Percentiles rank a stretch among this genome's conserved stretches.
Conservation (phyloP, 2,329 filamentous ascomycete species). For the Aspergillus japonicus region DNA sequence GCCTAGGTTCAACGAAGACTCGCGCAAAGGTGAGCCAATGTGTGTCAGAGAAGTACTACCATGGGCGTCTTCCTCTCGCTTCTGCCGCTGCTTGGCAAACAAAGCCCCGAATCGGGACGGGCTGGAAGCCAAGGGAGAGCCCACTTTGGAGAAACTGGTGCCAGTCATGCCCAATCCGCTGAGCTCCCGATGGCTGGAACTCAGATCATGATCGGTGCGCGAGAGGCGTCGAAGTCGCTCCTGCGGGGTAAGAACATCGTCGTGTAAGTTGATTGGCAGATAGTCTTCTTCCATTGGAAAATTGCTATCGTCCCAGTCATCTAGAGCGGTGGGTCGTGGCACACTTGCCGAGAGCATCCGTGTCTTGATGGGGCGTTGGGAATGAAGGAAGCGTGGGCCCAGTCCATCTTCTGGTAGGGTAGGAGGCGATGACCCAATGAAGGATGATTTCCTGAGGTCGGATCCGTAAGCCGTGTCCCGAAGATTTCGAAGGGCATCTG, state of each 20-base stretch:
- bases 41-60: constrained; percentile 52
- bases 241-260: constrained; percentile 62
- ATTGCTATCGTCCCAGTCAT: constrained; percentile 60
- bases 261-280: constrained; percentile 68
- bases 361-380: constrained; percentile 61
- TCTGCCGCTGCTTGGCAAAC: constrained; percentile 55
- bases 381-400: constrained; percentile 63
- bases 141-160: constrained; percentile 50
- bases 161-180: constrained; percentile 52
- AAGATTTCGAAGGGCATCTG: constrained; percentile 60
- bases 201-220: constrained; percentile 55
- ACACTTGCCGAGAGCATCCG: constrained; percentile 62
- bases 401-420: constrained; percentile 65
- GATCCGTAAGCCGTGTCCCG: constrained; percentile 67
- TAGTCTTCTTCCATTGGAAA: constrained; percentile 90
- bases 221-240: constrained; percentile 61
- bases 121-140: constrained; percentile 58
- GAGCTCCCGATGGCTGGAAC: constrained; percentile 48
- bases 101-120: constrained; percentile 62
- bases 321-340: constrained; percentile 51
- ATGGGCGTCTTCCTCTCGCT: constrained; percentile 51
- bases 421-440: constrained; percentile 58
- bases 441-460: constrained; percentile 63
- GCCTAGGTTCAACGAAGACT: constrained; percentile 54
- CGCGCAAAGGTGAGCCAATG: constrained; percentile 65